Base-by-base conservation (phyloP, 176 grass and related monocot genomes). In the Coix lacrymajobi region DNA sequence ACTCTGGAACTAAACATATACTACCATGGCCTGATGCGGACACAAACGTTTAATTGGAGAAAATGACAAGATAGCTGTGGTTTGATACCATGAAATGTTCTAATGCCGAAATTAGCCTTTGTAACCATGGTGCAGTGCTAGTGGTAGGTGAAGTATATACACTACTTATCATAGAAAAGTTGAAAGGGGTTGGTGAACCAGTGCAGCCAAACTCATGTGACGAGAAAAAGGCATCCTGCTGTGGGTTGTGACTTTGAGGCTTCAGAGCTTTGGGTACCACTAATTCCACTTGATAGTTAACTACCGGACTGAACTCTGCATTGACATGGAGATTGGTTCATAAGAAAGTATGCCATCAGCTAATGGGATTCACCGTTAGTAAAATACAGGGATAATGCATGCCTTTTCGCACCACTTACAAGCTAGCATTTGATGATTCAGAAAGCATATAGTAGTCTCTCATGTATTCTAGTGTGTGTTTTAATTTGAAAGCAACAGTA, bases 181-280 rank as follows among this genome's bases (percentile, higher is more conserved):
- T 26, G 28, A 26, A 22, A 39, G 41, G 76, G 44, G 43, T 66
- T 56, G 43, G 77, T 86, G 44, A 80, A 52, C 45, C 26, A 63
- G 57, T 61, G 31, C 3, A 44, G 58, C 56, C 54, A 79, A 62
- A 33, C 77, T 75, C 28, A 57, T 57, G 77, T 67, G 44, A 81
- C 29, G 40, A 32, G 69, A 32, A 36, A 49, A 64, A 33, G 26
- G 2, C 29, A 67, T 19, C 16, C 14, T 19, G 48, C 32, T 2
- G 15, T 2, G 15, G 17, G 58, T 40, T 52, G 17, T 17, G 37
- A 45, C 39, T 28, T 70, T 10, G 13, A 0, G 1, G 9, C 24
- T 9, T 64, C 57, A 38, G 44, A 22, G 14, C 33, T 16, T 56
- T 34, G 15, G 62, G 14, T 74, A 19, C 13, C 57, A 44, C 31